These are phyloP conservation scores for Tillandsia fasciculata DNA, from an alignment of 176 grass and related monocot genomes.

Conservation along the genomic window DNA sequence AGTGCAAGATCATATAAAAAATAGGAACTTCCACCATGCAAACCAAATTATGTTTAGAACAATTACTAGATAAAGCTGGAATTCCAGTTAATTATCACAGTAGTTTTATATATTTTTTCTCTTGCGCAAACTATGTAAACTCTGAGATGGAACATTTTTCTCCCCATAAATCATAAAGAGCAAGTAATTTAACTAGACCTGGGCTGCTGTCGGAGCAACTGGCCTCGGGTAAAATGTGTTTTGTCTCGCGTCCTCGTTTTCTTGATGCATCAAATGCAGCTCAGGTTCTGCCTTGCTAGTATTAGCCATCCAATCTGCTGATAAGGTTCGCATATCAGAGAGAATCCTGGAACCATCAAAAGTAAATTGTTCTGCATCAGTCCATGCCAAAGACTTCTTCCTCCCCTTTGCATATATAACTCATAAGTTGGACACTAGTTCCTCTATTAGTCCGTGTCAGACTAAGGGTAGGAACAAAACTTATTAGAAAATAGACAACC, in stretches of 20 bases:
- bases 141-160: not conserved
- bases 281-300: conserved; percentile 72
- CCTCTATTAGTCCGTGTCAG: too few species aligned
- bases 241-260: conserved; percentile 64
- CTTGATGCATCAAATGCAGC: conserved; percentile 59
- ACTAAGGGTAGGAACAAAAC: too few species aligned
- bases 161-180: not conserved
- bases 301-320: conserved; percentile 99
- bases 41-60: too few species aligned
- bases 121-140: not conserved
- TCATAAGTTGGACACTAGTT: too few species aligned
- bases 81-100: too few species aligned
- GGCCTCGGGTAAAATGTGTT: conserved; percentile 83
- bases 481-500: too few species aligned
- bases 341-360: conserved; percentile 79
- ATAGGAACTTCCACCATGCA: too few species aligned
- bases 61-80: too few species aligned
- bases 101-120: too few species aligned
- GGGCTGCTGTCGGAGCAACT: conserved; percentile 93
- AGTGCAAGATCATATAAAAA: too few species aligned
- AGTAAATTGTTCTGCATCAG: conserved; percentile 15
- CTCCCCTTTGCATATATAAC: too few species aligned
- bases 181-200: conserved; percentile 41
- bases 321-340: conserved; percentile 95
- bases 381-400: too few species aligned